Conservation (phyloP, 306 rosid species). For the Gleditsia sinensis region DNA sequence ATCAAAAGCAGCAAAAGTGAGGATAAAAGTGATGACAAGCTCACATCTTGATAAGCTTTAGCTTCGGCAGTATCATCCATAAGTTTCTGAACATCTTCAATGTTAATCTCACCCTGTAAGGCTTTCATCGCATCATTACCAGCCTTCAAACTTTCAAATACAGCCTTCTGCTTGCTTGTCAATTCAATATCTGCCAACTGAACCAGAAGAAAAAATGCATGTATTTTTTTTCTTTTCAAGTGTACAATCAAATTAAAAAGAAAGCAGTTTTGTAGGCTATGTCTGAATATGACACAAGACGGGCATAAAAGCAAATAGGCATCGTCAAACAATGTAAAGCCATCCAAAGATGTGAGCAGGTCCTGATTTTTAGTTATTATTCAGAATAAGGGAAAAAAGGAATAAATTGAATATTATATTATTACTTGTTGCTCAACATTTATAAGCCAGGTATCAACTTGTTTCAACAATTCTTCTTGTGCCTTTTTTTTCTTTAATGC, state of each 20-base stretch:
- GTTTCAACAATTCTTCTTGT: slow-evolving; percentile 93
- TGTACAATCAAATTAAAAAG: slow-evolving; percentile 10
- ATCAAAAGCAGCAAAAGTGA: slow-evolving; percentile 27
- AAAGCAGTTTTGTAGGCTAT: slow-evolving; percentile 1
- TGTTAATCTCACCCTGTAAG: slow-evolving; percentile 87
- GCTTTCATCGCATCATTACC: slow-evolving; percentile 88
- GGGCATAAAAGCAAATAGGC: slow-evolving; percentile 1
- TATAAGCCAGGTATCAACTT: slow-evolving; percentile 92
- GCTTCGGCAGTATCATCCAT: slow-evolving; percentile 96
- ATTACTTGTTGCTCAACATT: slow-evolving; percentile 96
- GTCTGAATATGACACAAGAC: slow-evolving; percentile 2
- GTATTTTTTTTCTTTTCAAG: slow-evolving; percentile 3
- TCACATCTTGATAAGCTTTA: slow-evolving; percentile 97
- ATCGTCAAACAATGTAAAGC: slow-evolving; percentile 19
- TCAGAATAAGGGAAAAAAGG: slow-evolving; percentile 14
- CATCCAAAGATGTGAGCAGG: slow-evolving; percentile 29
- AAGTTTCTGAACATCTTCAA: slow-evolving; percentile 93
- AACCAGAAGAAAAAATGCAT: slow-evolving; percentile 32
- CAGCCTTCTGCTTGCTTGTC: slow-evolving; percentile 91
- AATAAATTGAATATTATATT: neutral
- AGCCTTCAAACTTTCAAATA: slow-evolving; percentile 91
- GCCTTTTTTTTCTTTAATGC: slow-evolving; percentile 86
- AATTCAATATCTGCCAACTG: slow-evolving; percentile 96
- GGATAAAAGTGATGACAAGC: slow-evolving; percentile 38
- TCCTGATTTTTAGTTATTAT: neutral